A percentile compares a stretch with the other conserved stretches of the same genome.
Conservation (phyloP, 306 rosid species). For the Delonix regia region DNA sequence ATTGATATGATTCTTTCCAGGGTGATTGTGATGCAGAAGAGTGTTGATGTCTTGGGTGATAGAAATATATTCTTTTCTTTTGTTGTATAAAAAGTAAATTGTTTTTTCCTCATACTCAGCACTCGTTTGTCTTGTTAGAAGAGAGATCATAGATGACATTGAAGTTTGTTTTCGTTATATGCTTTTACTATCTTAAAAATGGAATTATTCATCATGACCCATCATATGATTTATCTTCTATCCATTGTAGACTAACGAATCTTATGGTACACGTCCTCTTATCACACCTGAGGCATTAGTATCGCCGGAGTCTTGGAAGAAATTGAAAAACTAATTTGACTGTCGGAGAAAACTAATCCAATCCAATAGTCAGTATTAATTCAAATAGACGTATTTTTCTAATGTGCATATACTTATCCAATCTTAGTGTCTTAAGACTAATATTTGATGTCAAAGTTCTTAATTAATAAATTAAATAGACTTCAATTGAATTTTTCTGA, state of each 20-base stretch:
- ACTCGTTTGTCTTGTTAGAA: not conserved
- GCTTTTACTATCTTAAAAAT: not conserved
- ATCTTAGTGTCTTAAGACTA: too few relatives aligned
- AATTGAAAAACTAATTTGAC: too few relatives aligned
- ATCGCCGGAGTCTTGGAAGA: too few relatives aligned
- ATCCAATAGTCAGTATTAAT: too few relatives aligned
- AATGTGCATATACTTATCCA: too few relatives aligned
- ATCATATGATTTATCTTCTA: not conserved
- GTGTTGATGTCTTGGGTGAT: constrained; percentile 12
- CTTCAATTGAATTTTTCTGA: too few relatives aligned
- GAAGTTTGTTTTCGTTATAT: not conserved
- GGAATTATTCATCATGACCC: not conserved
- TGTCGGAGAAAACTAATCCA: too few relatives aligned
- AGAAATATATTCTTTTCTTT: not conserved
- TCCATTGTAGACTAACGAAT: not conserved
- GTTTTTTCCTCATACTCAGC: not conserved
- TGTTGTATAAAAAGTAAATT: not conserved
- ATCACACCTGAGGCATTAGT: too few relatives aligned
- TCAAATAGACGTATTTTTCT: too few relatives aligned
- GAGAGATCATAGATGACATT: not conserved
- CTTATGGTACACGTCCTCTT: too few relatives aligned
- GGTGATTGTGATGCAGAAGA: not conserved
- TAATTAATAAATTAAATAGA: too few relatives aligned
- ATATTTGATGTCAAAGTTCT: too few relatives aligned
- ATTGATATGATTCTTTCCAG: constrained; percentile 36